Percentiles rank a stretch among this genome's conserved stretches.
These are phyloP conservation scores for Trichoderma sp. DNA, from an alignment of 2,329 filamentous ascomycete genomes.

Conservation along the genomic window DNA sequence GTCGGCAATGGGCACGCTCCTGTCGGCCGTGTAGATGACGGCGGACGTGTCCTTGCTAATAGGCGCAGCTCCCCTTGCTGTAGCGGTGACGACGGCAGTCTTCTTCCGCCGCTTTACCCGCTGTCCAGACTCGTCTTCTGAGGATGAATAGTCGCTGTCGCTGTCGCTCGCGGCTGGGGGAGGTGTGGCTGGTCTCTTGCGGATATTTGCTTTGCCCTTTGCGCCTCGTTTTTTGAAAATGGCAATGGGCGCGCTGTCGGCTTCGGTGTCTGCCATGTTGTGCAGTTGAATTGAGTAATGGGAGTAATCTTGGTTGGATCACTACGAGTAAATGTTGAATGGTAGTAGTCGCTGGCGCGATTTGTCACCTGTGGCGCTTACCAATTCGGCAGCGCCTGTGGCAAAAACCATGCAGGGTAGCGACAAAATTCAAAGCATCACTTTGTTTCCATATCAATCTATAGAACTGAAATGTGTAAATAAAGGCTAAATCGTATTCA, in stretches of 20 bases:
- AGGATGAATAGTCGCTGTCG: constrained; percentile 67
- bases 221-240: constrained; percentile 84
- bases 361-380: constrained; percentile 1
- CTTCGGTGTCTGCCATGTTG: too few relatives aligned
- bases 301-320: neutral
- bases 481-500: too few relatives aligned
- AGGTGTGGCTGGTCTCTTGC: constrained; percentile 79
- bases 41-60: constrained; percentile 46
- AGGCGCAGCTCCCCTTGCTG: constrained; percentile 51
- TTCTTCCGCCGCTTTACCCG: constrained; percentile 78
- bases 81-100: constrained; percentile 65
- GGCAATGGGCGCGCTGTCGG: constrained; percentile 61
- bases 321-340: neutral
- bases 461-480: neutral
- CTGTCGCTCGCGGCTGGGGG: constrained; percentile 66
- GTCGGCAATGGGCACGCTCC: constrained; percentile 61
- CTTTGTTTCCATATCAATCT: neutral
- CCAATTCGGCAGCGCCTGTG: neutral
- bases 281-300: neutral
- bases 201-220: constrained; percentile 74
- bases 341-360: neutral
- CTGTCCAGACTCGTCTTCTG: constrained; percentile 74
- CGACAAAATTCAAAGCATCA: too few relatives aligned
- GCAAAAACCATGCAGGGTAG: neutral
- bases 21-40: constrained; percentile 62